Base-by-base conservation (phyloP, 1,284 basidiomycete genomes). In the Testicularia cyperi region DNA sequence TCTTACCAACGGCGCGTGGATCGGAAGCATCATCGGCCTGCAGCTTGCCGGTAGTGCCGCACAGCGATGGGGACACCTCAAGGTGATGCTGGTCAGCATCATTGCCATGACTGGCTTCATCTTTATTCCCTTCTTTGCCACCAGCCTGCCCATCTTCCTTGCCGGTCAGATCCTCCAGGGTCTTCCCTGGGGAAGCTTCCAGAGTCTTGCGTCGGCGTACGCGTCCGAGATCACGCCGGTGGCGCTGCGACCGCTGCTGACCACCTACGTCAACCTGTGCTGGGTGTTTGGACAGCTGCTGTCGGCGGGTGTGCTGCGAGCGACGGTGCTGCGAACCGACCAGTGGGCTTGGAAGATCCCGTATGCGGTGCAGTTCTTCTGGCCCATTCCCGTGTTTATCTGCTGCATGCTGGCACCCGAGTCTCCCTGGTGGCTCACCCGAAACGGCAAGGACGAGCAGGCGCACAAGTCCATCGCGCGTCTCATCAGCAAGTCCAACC, bases 221-320 rank as follows among this genome's bases (percentile, higher is more conserved):
- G 80, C 81, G 8, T 77, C 78, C 24, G 81, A 82, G 38, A 75
- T 82, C 25, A 78, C 77, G 33, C 81, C 81, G 2, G 79, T 79
- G 25, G 70, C 74, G 9, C 72, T 82, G 1, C 78, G 81, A 22
- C 77, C 74, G 16, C 78, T 79, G 60, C 67, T 81, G n/a, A 81
- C 80, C 12, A 77, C 79, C 20, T 81, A 79, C 60, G 78, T 81
- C 45, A 80, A 79, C 70, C 73, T 80, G 46, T 80, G 79, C 68
- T 81, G 80, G 80, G 81, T 70, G 16, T 55, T 75, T n/a, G 75
- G 75, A 0, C 70, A 73, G 36, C 34, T 75, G 25, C 39, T 82
- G 15, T 76, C 77, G 4, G 75, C 78, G 0, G 80, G 78, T 34
- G 79, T 81, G 19, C 72, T 81, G 5, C 68, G 70, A 12, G 79